These are phyloP conservation scores for Aspergillus aculeatus DNA, from an alignment of 2,329 filamentous ascomycete species.

Conservation along the genomic window DNA sequence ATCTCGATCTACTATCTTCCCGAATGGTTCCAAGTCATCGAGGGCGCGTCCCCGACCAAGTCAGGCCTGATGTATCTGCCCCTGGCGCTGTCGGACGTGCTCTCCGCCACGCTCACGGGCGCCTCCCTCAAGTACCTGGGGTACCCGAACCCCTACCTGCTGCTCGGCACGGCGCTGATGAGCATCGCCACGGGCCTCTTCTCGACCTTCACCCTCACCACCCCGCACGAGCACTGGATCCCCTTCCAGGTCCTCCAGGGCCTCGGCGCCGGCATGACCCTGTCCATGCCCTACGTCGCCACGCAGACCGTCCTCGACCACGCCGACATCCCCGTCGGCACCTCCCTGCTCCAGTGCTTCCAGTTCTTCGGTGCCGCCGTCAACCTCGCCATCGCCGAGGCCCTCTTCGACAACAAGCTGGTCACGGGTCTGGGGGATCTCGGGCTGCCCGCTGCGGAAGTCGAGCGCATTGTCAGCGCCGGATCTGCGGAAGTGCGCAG, in stretches of 20 bases:
- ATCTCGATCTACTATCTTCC: background rate
- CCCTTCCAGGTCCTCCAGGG: background rate
- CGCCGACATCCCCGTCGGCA: background rate
- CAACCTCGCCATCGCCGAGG: background rate
- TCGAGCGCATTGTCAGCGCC: no score
- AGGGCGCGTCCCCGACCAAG: background rate
- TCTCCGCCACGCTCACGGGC: no score
- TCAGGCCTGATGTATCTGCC: no score
- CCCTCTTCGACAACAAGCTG: no score
- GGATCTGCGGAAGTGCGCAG: no score
- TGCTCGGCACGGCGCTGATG: background rate
- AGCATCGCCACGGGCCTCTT: background rate
- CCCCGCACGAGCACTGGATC: background rate
- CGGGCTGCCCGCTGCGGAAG: no score
- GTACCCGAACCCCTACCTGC: background rate
- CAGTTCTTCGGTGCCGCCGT: background rate
- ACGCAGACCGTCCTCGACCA: background rate
- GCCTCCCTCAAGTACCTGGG: no score
- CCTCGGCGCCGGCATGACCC: background rate
- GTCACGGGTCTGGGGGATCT: no score
- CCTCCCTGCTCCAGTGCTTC: background rate
- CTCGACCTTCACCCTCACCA: background rate
- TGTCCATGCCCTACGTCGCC: background rate
- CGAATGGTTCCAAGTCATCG: background rate
- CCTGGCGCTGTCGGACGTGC: no score